A percentile compares a stretch with the other conserved stretches of the same genome.
phyloP scores from a whole-genome alignment of 2,329 filamentous ascomycete species.

The Drechslera avenae region DNA sequence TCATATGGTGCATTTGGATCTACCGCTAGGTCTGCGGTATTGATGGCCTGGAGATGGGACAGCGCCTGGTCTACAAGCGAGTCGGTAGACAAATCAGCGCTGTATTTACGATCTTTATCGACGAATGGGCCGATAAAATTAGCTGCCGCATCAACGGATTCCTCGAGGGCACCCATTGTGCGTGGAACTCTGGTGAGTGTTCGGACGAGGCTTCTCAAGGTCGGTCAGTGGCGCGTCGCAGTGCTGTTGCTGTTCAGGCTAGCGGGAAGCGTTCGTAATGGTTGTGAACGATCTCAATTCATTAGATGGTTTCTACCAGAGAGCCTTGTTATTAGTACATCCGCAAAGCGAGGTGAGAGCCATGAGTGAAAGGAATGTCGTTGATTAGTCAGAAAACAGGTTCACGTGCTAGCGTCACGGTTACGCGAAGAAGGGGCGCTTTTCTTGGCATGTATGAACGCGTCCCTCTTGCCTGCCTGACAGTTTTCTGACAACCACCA shows the following conservation, averaged over 20 bases:
- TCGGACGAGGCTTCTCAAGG: not conserved
- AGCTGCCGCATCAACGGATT: constrained; percentile 41
- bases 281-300: not conserved
- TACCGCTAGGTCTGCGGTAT: constrained; percentile 38
- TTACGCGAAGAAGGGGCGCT: constrained; percentile 1
- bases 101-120: constrained; percentile 20
- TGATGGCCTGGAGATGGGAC: constrained; percentile 40
- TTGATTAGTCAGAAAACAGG: constrained; percentile 15
- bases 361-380: not conserved
- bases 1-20: constrained; percentile 46
- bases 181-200: not conserved
- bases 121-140: constrained; percentile 41
- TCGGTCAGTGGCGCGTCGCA: not conserved
- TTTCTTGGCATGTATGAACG: constrained; percentile 15
- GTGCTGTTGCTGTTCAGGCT: not conserved
- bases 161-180: constrained; percentile 38
- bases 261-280: not conserved
- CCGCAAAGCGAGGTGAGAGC: not conserved
- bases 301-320: too few species aligned
- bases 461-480: constrained; percentile 11
- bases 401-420: constrained; percentile 6
- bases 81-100: constrained; percentile 10
- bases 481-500: constrained; percentile 1
- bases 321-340: not conserved
- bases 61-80: constrained; percentile 37